A percentile compares a stretch with the other conserved stretches of the same genome.
Conservation (phyloP, 495 filamentous ascomycete genomes). For the Acidiella bohemica region DNA sequence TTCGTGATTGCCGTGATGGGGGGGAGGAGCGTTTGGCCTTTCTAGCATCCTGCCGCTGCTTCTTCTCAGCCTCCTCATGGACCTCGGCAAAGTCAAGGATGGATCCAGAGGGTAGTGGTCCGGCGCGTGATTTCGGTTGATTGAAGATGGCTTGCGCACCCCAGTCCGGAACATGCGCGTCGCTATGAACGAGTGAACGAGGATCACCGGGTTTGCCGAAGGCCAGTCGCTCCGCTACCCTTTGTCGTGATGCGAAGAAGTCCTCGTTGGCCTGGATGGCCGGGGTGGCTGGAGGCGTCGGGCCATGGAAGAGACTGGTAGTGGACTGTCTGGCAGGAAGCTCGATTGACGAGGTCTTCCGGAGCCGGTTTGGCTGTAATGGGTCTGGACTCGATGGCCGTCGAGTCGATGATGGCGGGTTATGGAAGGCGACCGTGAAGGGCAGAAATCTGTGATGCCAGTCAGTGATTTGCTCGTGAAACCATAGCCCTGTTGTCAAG, state of each 20-base stretch:
- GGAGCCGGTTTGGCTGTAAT: no score
- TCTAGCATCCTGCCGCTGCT: constrained; percentile 24
- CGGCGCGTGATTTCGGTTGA: constrained; percentile 61
- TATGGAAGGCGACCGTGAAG: not conserved
- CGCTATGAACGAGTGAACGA: constrained; percentile 33
- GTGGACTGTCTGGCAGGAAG: constrained; percentile 51
- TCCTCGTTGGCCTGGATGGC: constrained; percentile 47
- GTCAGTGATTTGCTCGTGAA: no score
- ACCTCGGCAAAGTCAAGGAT: constrained; percentile 54
- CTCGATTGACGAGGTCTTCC: no score
- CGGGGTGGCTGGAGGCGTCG: constrained; percentile 45
- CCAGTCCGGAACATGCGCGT: constrained; percentile 58
- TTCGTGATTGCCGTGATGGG: constrained; percentile 15
- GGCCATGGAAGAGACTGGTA: constrained; percentile 21
- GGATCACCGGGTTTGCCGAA: constrained; percentile 34
- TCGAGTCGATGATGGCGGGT: not conserved
- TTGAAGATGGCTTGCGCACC: constrained; percentile 46
- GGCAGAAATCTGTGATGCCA: not conserved
- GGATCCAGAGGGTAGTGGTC: constrained; percentile 53
- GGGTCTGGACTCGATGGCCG: no score
- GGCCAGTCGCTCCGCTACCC: constrained; percentile 9
- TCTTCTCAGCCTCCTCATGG: constrained; percentile 22
- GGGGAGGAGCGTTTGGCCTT: constrained; percentile 7
- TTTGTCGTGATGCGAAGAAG: constrained; percentile 38
- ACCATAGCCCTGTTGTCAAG: no score